These are phyloP conservation scores for Aspergillus quadricinctus DNA, from an alignment of 2,329 filamentous ascomycete genomes.

Conservation along the genomic window DNA sequence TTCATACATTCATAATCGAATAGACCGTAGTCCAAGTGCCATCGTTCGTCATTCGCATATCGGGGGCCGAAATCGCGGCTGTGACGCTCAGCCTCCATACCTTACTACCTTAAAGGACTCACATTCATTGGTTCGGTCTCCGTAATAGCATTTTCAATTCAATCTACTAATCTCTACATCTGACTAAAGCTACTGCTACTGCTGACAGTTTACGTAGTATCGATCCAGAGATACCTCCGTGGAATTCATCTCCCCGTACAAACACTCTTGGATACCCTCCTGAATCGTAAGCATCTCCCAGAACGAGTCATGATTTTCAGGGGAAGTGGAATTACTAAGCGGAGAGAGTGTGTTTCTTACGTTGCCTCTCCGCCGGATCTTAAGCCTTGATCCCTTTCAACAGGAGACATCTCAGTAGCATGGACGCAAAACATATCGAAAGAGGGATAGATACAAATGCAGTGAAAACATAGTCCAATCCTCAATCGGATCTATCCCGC, in stretches of 20 bases:
- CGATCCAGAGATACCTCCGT: not conserved
- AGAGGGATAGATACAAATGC: not conserved
- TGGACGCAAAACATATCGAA: not conserved
- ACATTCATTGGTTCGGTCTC: not conserved
- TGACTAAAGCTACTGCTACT: not conserved
- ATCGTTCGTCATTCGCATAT: not conserved
- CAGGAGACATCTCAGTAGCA: not conserved
- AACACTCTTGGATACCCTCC: not conserved
- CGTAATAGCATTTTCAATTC: not conserved
- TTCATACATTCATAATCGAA: too few species aligned
- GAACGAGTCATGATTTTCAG: constrained; percentile 21
- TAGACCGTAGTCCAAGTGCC: not conserved
- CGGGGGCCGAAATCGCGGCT: not conserved
- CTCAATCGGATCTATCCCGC: not conserved
- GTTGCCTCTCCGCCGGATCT: not conserved
- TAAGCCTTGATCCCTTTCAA: not conserved
- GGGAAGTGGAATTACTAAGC: constrained; percentile 4
- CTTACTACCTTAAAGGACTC: too few species aligned
- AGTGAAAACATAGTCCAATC: not conserved
- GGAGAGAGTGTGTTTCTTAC: not conserved
- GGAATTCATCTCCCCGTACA: not conserved
- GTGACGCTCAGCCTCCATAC: too few species aligned
- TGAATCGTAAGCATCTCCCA: not conserved
- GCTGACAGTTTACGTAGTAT: not conserved
- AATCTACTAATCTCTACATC: not conserved